Evolutionary conservation across 2,329 filamentous ascomycete species (phyloP), one percentile per base, ranked within the genome.

Genomic region (Anisogramma anomala): DNA sequence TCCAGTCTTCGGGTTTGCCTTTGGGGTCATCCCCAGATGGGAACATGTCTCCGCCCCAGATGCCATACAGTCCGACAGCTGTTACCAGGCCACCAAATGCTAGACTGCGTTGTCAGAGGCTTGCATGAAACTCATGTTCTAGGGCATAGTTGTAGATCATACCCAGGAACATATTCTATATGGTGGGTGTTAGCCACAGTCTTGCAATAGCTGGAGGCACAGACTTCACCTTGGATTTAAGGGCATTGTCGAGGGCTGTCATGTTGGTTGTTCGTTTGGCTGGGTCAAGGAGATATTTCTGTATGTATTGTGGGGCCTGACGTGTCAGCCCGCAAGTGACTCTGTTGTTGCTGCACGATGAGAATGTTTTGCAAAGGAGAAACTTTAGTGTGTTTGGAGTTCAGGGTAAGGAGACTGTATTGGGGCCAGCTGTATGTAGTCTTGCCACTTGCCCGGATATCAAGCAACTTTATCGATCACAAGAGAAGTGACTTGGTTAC

Each of bases 11-110:
- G 30, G 66, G 76, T 66, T 85, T 72, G 46, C 87, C 87, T 20
- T 67, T 84, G n/a, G 88, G 86, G 56, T 94, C 87, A 35, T 68
- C 46, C 49, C 78, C 67, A 3, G 73, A 61, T 1, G 88, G 88
- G 54, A 95, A 94, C 54, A 95, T 73, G 48, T 89, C 85, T 39
- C 76, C 72, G 42, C 86, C 86, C 79, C 83, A 93, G 52, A 95
- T 89, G 14, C 76, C 74, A 81, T 83, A 94, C 31, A 76, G 77
- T 13, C 86, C 82, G 2, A 82, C 86, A 2, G 83, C 85, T 6
- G 84, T 83, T 11, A 95, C 74, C 39, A 93, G 71, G 8, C 83
- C 84, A 4, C 82, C 79, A 57, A 95, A 95, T 14, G 79, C 84
- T 79, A 64, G 41, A 52, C 1, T 30, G 3, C 8, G n/a, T 28